Evolutionary conservation across 78 protist genomes (phyloP), one percentile per base, ranked within the genome.

Genomic region (Speleostelium caveatum): DNA sequence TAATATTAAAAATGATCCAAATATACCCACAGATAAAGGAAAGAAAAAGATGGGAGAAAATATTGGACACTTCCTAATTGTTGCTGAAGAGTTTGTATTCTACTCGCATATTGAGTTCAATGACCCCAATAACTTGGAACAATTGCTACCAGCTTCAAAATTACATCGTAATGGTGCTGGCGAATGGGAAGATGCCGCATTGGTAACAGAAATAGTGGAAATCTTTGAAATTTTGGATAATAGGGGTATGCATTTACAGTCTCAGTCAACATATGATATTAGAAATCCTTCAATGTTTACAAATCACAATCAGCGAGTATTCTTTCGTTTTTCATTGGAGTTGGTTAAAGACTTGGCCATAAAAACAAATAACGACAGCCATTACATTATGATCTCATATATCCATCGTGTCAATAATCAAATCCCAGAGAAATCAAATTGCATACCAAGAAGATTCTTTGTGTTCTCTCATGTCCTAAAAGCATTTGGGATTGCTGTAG

Each of bases 1-100:
- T 4, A 49, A 77, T 0, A 60, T 83, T 14, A 53, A 60, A 58
- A 69, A 77, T 1, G 68, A 69, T 33, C 79, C 91, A 1, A 7
- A 63, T 12, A 78, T 75, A 21, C 19, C 35, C 7, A 69, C 24
- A 14, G 42, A 72, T 45, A 79, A 59, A 28, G 6, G n/a, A 45
- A 24, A 53, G 14, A 79, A 79, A 24, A 67, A 65, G 42, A 38
- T 39, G 1, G 22, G 41, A 36, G 91, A 83, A 21, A 83, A 83
- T 45, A 21, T 83, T 3, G 42, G 67, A 45, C 69, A 56, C 12
- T 83, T 69, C 24, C 30, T 83, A 6, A 69, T 83, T 0, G 22
- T 83, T 7, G 45, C 67, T 22, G 91, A 83, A 42, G 91, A 83
- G 30, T 83, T 83, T 45, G 42, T 83, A 6, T 83, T 69, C 38